Base-by-base conservation (phyloP, 352 stramenopile species). In the Globisporangium uncinulatum region DNA sequence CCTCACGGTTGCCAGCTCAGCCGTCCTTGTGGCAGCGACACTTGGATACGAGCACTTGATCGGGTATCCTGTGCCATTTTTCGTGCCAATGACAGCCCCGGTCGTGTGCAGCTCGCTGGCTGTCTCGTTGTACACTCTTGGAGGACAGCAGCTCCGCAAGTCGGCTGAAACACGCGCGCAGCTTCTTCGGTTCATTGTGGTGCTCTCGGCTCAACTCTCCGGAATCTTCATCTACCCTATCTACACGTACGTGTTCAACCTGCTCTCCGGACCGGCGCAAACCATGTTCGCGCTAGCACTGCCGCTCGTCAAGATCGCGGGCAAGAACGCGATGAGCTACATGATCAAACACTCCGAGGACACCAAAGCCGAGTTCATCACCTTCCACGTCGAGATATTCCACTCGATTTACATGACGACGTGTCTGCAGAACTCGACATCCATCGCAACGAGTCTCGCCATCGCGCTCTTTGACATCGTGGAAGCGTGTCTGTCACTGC, bases 311-410 rank as follows among this genome's bases (percentile, higher is more conserved):
- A 79, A 79, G 34, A 43, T 74, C 11, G 31, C 2, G 0, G 17
- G 10, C 10, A 61, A 61, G 55, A 53, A 54, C 24, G 45, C 14
- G 47, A 43, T 54, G 6, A 24, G 37, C n/a, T n/a, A 21, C 9
- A 14, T 17, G 31, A 31, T 51, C 7, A 8, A 4, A 20, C 31
- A 54, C 21, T 4, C 43, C 8, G 60, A 69, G 39, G 69, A 79
- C 37, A 29, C 62, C 9, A 73, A 77, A 32, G 66, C 75, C 1
- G 64, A 86, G 56, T 60, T 62, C 0, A 66, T 83, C 1, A 74
- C 79, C 15, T 79, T 86, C 55, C 79, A 79, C 20, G 67, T 76
- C 8, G 68, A 86, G 34, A 57, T 86, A 45, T 86, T 81, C 50
- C 70, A 83, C 54, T 56, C 73, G 37, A 49, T 86, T 0, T 86